These are phyloP conservation scores for Phialocephala sp. DNA, from an alignment of 2,329 filamentous ascomycete genomes.

Conservation along the genomic window DNA sequence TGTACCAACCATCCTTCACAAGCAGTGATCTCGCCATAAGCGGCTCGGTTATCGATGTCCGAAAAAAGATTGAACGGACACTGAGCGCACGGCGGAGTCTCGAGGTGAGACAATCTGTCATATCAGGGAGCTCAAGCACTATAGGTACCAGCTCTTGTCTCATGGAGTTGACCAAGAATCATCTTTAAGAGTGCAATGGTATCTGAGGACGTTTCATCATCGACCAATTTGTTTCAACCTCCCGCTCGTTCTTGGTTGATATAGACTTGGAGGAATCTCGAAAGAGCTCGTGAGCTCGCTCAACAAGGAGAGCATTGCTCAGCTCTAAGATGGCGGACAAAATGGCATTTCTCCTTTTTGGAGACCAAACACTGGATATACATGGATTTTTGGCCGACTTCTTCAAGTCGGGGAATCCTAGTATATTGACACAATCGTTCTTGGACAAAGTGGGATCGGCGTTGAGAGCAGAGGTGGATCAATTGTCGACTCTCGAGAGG, in stretches of 20 bases:
- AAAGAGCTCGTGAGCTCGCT: constrained; percentile 1
- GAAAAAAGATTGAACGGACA: constrained; percentile 7
- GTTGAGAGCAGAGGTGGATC: constrained; percentile 64
- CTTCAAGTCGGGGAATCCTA: constrained; percentile 51
- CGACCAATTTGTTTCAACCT: neutral
- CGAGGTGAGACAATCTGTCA: constrained; percentile 10
- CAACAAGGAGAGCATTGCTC: constrained; percentile 2
- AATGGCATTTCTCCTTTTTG: constrained; percentile 67
- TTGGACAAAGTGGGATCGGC: constrained; percentile 62
- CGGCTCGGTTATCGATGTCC: constrained; percentile 11
- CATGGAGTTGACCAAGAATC: constrained; percentile 3
- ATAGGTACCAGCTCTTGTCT: constrained; percentile 13
- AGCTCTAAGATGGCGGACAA: constrained; percentile 36
- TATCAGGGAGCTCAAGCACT: constrained; percentile 9
- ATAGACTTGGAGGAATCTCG: constrained; percentile 3
- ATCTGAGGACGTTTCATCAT: constrained; percentile 10
- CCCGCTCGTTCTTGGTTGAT: constrained; percentile 7
- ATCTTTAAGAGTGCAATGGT: constrained; percentile 9
- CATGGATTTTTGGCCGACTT: constrained; percentile 65
- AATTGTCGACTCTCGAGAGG: constrained; percentile 61
- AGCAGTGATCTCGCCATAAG: constrained; percentile 1
- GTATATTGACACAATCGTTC: constrained; percentile 64
- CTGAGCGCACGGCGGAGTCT: constrained; percentile 8
- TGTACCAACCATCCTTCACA: constrained; percentile 5
- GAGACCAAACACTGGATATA: constrained; percentile 74